Conservation (phyloP, 345 rosid genomes). For the Moricandia moricandioides region DNA sequence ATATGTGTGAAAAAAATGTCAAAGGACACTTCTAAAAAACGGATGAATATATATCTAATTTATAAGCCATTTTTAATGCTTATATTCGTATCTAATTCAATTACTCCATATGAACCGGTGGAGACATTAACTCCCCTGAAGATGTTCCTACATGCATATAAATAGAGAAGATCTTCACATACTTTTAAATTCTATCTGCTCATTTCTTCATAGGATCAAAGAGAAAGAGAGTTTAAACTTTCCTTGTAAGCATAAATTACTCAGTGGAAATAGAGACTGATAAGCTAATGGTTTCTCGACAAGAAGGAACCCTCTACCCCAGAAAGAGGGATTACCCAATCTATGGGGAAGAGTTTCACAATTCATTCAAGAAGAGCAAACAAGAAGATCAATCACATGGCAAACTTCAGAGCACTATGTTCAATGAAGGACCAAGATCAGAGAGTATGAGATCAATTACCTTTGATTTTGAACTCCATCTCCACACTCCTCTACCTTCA, state of each 20-base stretch:
- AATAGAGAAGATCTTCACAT: slow-evolving; percentile 9
- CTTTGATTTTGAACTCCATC: slow-evolving; percentile 35
- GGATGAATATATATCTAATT: too few species aligned
- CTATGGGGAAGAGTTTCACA: slow-evolving; percentile 31
- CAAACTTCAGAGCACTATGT: slow-evolving; percentile 2
- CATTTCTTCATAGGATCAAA: slow-evolving; percentile 22
- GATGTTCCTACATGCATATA: slow-evolving; percentile 27
- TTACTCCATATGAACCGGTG: slow-evolving; percentile 36
- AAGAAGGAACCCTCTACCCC: slow-evolving; percentile 30
- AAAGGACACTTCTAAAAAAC: too few species aligned
- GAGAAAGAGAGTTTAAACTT: slow-evolving; percentile 5
- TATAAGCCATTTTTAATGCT: not conserved
- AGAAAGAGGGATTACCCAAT: slow-evolving; percentile 31
- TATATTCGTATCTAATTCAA: slow-evolving; percentile 23
- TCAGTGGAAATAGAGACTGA: not conserved
- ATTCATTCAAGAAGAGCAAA: slow-evolving; percentile 28
- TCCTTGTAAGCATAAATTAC: not conserved
- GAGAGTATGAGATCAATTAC: slow-evolving; percentile 26
- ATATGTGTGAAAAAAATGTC: too few species aligned
- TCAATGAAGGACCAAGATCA: slow-evolving; percentile 20
- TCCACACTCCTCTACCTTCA: slow-evolving; percentile 26
- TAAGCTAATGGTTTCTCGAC: slow-evolving; percentile 33
- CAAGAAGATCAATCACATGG: slow-evolving; percentile 33
- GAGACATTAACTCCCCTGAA: slow-evolving; percentile 40
- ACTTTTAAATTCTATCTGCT: slow-evolving; percentile 16